A percentile compares a stretch with the other conserved stretches of the same genome.
Conservation (phyloP, 768 basidiomycete species). For the Serendipita sp. region DNA sequence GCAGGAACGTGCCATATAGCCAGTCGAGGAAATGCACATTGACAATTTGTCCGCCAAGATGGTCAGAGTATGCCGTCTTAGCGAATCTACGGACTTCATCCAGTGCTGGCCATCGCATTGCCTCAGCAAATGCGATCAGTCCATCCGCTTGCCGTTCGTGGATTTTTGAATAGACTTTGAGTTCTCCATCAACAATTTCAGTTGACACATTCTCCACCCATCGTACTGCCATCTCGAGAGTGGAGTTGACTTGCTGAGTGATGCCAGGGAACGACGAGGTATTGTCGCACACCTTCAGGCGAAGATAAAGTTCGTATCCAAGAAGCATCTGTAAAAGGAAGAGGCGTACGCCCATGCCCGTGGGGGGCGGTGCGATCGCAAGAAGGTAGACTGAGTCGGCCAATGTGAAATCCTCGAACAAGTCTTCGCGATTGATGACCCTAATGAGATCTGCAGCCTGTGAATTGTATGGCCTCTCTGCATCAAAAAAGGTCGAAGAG, state of each 20-base stretch:
- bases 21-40: constrained; percentile 7
- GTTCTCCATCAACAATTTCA: background rate
- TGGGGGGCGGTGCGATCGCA: constrained; percentile 2
- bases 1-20: constrained; percentile 7
- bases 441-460: background rate
- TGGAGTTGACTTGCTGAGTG: constrained; percentile 3
- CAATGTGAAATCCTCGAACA: constrained; percentile 1
- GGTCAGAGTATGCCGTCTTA: background rate
- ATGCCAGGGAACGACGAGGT: background rate
- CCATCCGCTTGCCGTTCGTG: constrained; percentile 7
- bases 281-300: constrained; percentile 2
- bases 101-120: constrained; percentile 6
- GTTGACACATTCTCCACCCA: constrained; percentile 5
- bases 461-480: constrained; percentile 3
- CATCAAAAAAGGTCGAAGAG: background rate
- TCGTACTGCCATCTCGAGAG: background rate
- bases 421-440: constrained; percentile 2
- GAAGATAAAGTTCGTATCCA: constrained; percentile 3
- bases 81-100: constrained; percentile 6
- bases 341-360: constrained; percentile 6
- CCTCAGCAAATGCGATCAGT: constrained; percentile 7
- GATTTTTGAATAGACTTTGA: constrained; percentile 4
- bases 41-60: background rate
- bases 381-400: constrained; percentile 5
- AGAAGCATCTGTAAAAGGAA: constrained; percentile 5